Evolutionary conservation across 2,329 filamentous ascomycete species (phyloP).

Genomic region (Sporothrix sp.): DNA sequence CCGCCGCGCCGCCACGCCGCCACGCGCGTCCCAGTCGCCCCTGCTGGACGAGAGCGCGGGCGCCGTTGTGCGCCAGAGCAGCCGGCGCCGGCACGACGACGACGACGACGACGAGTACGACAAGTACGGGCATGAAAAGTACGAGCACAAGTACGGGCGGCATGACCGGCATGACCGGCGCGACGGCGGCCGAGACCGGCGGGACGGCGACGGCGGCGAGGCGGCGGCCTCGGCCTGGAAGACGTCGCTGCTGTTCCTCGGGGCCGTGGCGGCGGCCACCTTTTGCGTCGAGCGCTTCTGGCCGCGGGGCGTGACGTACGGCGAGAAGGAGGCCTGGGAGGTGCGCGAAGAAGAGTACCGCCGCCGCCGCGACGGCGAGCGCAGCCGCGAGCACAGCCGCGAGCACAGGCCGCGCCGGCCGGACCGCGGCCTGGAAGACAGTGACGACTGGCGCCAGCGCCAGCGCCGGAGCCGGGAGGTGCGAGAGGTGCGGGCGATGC

Average conservation of each 20-base stretch:
- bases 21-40: background rate
- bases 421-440: no score
- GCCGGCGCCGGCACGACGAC: background rate
- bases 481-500: background rate
- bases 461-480: background rate
- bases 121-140: background rate
- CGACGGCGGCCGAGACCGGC: background rate
- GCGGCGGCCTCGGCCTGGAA: conserved; percentile 19
- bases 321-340: conserved; percentile 29
- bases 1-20: background rate
- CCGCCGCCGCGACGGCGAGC: background rate
- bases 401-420: no score
- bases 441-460: no score
- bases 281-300: conserved; percentile 29
- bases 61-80: background rate
- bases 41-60: background rate
- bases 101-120: background rate
- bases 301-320: conserved; percentile 30
- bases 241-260: conserved; percentile 30
- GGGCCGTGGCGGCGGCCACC: conserved; percentile 29
- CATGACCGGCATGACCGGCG: background rate
- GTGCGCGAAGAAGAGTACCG: background rate
- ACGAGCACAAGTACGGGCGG: background rate
- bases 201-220: background rate
- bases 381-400: no score